These are phyloP conservation scores for Auriculariales sp. DNA, from an alignment of 768 basidiomycete genomes.

Conservation along the genomic window DNA sequence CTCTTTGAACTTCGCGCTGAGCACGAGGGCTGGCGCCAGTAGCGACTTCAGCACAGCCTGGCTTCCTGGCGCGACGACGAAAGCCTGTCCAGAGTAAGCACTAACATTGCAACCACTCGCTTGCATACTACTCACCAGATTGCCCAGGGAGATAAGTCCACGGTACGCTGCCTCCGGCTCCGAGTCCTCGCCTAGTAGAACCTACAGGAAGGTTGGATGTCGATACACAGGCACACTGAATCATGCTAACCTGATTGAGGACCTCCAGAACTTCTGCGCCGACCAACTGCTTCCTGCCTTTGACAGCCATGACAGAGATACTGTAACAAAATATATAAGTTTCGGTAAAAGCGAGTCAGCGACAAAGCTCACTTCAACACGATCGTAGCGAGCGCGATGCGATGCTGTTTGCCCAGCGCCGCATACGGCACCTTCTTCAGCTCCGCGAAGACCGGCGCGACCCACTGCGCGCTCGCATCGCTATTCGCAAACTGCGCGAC, in stretches of 20 bases:
- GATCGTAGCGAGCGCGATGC: slow-evolving; percentile 67
- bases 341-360: background rate
- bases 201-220: slow-evolving; percentile 16
- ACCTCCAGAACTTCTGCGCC: background rate
- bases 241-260: background rate
- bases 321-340: slow-evolving; percentile 21
- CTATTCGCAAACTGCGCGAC: slow-evolving; percentile 29
- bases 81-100: slow-evolving; percentile 22
- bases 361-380: slow-evolving; percentile 65
- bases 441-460: slow-evolving; percentile 38
- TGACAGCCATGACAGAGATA: slow-evolving; percentile 45
- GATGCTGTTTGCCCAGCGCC: slow-evolving; percentile 49
- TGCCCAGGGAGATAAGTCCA: slow-evolving; percentile 56
- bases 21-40: slow-evolving; percentile 24
- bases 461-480: slow-evolving; percentile 5
- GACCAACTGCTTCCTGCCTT: slow-evolving; percentile 8
- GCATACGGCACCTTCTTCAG: slow-evolving; percentile 37
- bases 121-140: slow-evolving; percentile 32
- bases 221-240: background rate
- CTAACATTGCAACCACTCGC: slow-evolving; percentile 5
- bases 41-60: slow-evolving; percentile 19
- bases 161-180: slow-evolving; percentile 65
- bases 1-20: slow-evolving; percentile 39
- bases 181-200: slow-evolving; percentile 26
- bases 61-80: slow-evolving; percentile 29